Conservation (phyloP, 768 basidiomycete species). For the Boletus rex-veris region DNA sequence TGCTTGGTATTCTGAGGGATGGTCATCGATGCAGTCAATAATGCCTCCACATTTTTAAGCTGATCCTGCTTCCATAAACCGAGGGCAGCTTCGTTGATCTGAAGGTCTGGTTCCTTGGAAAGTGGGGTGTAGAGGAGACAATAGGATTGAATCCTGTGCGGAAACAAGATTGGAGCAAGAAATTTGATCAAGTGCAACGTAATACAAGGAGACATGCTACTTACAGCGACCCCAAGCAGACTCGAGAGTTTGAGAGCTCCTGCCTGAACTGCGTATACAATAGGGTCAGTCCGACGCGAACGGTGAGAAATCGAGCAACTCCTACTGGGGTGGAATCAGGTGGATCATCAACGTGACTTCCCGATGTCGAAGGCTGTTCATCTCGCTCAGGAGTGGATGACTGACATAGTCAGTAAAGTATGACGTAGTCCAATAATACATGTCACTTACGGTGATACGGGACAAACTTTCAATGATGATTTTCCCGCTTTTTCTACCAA, state of each 20-base stretch:
- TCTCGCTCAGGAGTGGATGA: neutral
- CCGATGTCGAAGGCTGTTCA: neutral
- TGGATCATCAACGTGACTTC: no score
- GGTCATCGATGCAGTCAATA: neutral
- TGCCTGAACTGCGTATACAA: neutral
- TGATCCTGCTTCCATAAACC: neutral
- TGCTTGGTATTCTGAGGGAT: neutral
- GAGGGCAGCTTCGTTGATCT: neutral
- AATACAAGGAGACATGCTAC: neutral
- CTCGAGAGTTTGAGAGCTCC: no score
- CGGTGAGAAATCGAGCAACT: no score
- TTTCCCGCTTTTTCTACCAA: no score
- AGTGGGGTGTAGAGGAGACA: neutral
- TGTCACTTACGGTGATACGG: no score
- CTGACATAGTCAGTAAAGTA: neutral
- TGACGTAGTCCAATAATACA: no score
- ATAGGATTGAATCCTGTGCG: neutral
- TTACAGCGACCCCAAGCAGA: neutral
- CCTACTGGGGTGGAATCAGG: neutral
- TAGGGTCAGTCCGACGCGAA: no score
- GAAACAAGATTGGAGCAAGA: no score
- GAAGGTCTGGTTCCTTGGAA: neutral
- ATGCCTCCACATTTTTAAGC: neutral
- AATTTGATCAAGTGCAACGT: no score
- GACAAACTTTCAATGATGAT: no score